Base-by-base conservation (phyloP, 768 basidiomycete species). In the Gloeopeniophorella convolvens region DNA sequence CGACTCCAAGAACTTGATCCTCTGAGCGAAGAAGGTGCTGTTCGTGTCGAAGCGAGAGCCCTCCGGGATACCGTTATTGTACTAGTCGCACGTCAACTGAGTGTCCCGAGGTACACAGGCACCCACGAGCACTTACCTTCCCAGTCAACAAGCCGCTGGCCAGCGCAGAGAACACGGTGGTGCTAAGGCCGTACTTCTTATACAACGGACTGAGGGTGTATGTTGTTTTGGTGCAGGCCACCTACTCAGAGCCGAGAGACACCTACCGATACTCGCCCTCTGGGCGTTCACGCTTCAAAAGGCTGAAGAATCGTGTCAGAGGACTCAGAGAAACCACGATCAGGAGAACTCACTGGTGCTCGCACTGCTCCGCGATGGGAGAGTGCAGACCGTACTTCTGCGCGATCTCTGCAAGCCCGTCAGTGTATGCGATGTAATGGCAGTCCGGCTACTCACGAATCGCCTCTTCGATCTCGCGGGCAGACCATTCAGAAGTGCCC, bases 401-500 rank as follows among this genome's bases (percentile, higher is more conserved):
- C 21, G 80, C 78, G 34, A 81, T 65, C 33, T 72, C 74, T 70
- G 60, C 50, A 16, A 26, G 15, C 15, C 24, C 7, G 23, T 16
- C 21, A n/a, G 15, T 31, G 36, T 48, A 10, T 18, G 36, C 15
- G 16, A 16, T 4, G 26, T 3, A 39, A 10, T 39, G 13, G 3
- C 10, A 5, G 8, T 6, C 1, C 24, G 20, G 15, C 51, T 56
- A 32, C 58, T 10, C 30, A 70, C 72, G 66, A 58, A 65, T 64
- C 33, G 74, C 72, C 44, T 73, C 72, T 44, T 73, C 68, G 48
- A 76, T 72, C 58, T 77, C 70, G 37, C 66, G 66, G 6, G 79
- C 73, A 32, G 71, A 70, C 80, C 80, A 82, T 53, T 81, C 78
- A 23, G 72, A 75, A 0, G 76, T 77, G 24, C 68, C 75, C 76